Percentiles rank a stretch among this genome's conserved stretches.
These are phyloP conservation scores for Bolboschoenus planiculmis DNA, from an alignment of 176 grass and related monocot genomes.

Conservation along the genomic window DNA sequence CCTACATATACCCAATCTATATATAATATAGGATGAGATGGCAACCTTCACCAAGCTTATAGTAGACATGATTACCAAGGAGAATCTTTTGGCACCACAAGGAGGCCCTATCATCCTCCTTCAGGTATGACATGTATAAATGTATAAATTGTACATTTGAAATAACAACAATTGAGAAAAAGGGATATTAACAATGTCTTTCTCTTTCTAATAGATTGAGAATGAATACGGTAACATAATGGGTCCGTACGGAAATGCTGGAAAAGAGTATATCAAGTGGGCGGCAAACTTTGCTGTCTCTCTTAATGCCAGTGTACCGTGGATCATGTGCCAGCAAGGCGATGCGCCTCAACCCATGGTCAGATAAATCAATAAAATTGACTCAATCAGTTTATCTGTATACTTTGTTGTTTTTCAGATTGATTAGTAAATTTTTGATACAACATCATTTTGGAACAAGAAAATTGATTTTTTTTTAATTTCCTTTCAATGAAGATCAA, in stretches of 20 bases:
- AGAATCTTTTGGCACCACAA: constrained; percentile 34
- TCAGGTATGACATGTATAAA: constrained; percentile 24
- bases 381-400: not conserved
- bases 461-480: not conserved
- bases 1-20: not conserved
- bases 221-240: constrained; percentile 59
- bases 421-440: not conserved
- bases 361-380: not conserved
- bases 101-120: constrained; percentile 58
- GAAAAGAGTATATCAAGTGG: constrained; percentile 42
- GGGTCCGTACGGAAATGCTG: not conserved
- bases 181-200: not conserved
- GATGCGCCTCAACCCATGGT: constrained; percentile 42
- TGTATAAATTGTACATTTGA: not conserved
- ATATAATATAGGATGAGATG: constrained; percentile 46
- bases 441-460: not conserved
- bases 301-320: constrained; percentile 34
- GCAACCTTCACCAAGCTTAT: constrained; percentile 45
- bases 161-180: not conserved
- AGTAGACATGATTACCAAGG: constrained; percentile 47
- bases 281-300: constrained; percentile 35
- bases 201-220: constrained; percentile 34
- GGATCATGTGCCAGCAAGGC: constrained; percentile 67
- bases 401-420: not conserved
- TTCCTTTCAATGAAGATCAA: constrained; percentile 38